A percentile compares a stretch with the other conserved stretches of the same genome.
Evolutionary conservation across 495 filamentous ascomycete species (phyloP).

Genomic region (Trichoderma gamsii): DNA sequence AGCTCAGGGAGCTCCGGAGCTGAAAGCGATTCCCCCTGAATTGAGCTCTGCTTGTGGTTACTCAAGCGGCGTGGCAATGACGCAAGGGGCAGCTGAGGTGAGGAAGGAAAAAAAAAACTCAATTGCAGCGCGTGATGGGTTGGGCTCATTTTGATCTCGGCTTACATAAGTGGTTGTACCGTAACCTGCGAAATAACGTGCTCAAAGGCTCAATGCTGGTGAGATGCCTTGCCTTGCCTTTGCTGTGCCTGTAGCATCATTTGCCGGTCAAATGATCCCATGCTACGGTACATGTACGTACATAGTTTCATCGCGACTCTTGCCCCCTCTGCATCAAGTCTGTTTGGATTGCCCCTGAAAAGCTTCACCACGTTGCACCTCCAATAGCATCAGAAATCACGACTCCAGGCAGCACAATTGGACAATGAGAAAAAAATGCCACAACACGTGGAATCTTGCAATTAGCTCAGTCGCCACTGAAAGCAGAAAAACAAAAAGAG

Average conservation of each 20-base stretch:
- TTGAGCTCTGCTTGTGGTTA: neutral
- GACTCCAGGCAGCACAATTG: neutral
- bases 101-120: conserved; percentile 1
- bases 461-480: conserved; percentile 15
- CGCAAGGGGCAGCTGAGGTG: neutral
- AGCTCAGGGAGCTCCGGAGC: too few relatives aligned
- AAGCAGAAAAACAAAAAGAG: neutral
- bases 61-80: neutral
- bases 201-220: neutral
- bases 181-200: neutral
- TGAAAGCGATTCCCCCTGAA: too few relatives aligned
- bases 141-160: neutral
- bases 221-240: neutral
- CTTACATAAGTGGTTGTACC: neutral
- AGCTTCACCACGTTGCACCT: too few relatives aligned
- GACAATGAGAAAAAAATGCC: neutral
- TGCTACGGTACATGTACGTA: too few relatives aligned
- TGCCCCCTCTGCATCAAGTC: too few relatives aligned
- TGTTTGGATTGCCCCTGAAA: too few relatives aligned
- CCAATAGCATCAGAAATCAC: too few relatives aligned
- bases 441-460: conserved; percentile 12
- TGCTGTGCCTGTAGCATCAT: too few relatives aligned
- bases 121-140: conserved; percentile 7
- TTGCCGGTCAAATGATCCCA: too few relatives aligned
- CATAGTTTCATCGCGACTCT: too few relatives aligned